Conservation (phyloP, 2,329 filamentous ascomycete species). For the Paracoccidioides brasiliensis region DNA sequence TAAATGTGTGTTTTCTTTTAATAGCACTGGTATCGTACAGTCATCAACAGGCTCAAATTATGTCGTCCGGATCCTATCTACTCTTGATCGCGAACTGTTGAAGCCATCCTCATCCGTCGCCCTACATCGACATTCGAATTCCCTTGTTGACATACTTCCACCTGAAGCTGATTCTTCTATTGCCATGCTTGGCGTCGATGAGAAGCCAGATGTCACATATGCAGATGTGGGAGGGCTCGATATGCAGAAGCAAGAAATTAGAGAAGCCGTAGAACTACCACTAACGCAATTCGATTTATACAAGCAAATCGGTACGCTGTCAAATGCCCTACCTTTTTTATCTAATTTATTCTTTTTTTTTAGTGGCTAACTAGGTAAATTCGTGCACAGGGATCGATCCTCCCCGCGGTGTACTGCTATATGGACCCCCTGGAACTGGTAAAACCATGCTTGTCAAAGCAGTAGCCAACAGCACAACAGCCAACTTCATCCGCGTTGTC, state of each 20-base stretch:
- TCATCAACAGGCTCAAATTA: conserved; percentile 98
- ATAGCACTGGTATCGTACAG: conserved; percentile 91
- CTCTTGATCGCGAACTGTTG: conserved; percentile 91
- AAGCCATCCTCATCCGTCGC: conserved; percentile 97
- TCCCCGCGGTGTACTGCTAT: conserved; percentile 87
- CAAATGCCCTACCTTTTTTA: neutral
- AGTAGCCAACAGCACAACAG: conserved; percentile 94
- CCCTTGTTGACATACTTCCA: conserved; percentile 95
- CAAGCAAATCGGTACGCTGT: conserved; percentile 74
- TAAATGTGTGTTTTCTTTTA: neutral
- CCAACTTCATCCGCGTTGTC: conserved; percentile 95
- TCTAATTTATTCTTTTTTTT: neutral
- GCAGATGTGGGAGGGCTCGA: conserved; percentile 94
- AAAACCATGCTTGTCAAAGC: conserved; percentile 98
- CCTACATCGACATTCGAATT: conserved; percentile 95
- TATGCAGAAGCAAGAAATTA: conserved; percentile 99
- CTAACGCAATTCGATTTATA: conserved; percentile 97
- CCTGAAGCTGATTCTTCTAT: conserved; percentile 98
- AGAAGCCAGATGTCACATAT: conserved; percentile 97
- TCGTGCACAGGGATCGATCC: conserved; percentile 60
- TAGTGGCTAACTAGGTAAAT: neutral
- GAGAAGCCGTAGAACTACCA: conserved; percentile 92
- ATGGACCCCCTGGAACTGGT: conserved; percentile 88
- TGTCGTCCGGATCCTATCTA: conserved; percentile 94
- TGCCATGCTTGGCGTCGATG: conserved; percentile 89